Evolutionary conservation across 148 eudicot genomes (phyloP).

Genomic region (Salicornia ramosissima): DNA sequence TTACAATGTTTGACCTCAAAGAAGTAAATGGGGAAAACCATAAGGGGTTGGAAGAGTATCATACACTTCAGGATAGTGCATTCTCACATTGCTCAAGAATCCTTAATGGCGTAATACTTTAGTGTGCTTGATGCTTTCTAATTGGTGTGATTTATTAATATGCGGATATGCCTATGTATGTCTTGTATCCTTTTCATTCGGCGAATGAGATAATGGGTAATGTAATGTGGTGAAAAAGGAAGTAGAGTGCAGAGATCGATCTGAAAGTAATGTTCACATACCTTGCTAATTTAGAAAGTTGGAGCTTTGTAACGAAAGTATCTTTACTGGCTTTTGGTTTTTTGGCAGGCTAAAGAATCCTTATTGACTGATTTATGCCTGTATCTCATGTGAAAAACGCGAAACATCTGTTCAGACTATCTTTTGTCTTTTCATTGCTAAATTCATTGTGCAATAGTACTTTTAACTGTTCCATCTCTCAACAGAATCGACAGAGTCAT

Average conservation of each 20-base stretch:
- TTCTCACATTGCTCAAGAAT: too few relatives aligned
- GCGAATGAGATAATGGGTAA: too few relatives aligned
- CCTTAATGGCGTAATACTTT: too few relatives aligned
- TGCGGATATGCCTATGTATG: too few relatives aligned
- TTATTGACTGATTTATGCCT: background rate
- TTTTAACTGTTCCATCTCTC: background rate
- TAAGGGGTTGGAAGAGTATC: too few relatives aligned
- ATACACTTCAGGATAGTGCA: too few relatives aligned
- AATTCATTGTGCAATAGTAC: background rate
- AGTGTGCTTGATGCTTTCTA: background rate
- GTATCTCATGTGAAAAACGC: background rate
- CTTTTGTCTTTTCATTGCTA: constrained; percentile 5
- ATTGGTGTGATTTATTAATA: background rate
- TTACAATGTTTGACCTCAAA: too few relatives aligned
- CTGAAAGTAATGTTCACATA: too few relatives aligned
- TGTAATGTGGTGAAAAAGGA: too few relatives aligned
- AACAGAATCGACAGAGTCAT: constrained; percentile 81
- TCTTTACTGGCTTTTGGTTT: background rate
- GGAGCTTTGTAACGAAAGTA: background rate
- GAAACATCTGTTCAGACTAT: background rate
- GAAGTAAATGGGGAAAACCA: too few relatives aligned
- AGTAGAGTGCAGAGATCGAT: too few relatives aligned
- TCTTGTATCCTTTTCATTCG: background rate
- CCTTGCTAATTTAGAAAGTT: too few relatives aligned
- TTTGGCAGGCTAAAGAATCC: background rate